Evolutionary conservation across 345 rosid genomes (phyloP), one percentile per base, ranked within the genome.

Genomic region (Limnanthes douglasii): DNA sequence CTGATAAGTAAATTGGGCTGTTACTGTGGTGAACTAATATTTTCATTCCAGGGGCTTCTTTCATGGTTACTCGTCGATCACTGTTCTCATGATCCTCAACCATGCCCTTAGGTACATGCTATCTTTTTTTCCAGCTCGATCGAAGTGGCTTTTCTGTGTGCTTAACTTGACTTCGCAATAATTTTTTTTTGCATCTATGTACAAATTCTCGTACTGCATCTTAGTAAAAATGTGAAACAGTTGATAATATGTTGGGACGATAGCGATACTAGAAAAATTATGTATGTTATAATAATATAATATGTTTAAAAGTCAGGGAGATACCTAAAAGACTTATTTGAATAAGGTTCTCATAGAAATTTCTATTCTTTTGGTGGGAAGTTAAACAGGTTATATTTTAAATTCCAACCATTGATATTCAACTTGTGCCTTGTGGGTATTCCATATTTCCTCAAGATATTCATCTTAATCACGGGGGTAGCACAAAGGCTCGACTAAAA

Each of bases 11-110:
- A 18, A 56, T 15, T 7, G 17, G 7, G 23, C 0, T 0, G 16
- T 7, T 43, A 26, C 30, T 29, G 50, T 57, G n/a, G n/a, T n/a
- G n/a, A n/a, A n/a, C n/a, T n/a, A n/a, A n/a, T 18, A 12, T 21
- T 27, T 21, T 31, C 19, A 28, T 21, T 58, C 36, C 68, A 90
- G 94, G 79, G 98, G 98, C 20, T 90, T 90, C 65, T 90, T 90
- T 62, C 94, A 90, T 51, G 98, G 98, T 21, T 90, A 90, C 56
- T 72, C 98, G 27, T 50, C 69, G 11, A 68, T 80, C 38, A 84
- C 94, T 8, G 53, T 53, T 48, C 72, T 90, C 60, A 90, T 90
- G 96, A 84, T 90, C 66, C 68, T 90, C 51, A 84, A 90, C 52
- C 98, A 90, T 52, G 96, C 96, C 24, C 77, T 90, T 49, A 90